Base-by-base conservation (phyloP, 202 grass and related monocot species). In the Setaria viridis region DNA sequence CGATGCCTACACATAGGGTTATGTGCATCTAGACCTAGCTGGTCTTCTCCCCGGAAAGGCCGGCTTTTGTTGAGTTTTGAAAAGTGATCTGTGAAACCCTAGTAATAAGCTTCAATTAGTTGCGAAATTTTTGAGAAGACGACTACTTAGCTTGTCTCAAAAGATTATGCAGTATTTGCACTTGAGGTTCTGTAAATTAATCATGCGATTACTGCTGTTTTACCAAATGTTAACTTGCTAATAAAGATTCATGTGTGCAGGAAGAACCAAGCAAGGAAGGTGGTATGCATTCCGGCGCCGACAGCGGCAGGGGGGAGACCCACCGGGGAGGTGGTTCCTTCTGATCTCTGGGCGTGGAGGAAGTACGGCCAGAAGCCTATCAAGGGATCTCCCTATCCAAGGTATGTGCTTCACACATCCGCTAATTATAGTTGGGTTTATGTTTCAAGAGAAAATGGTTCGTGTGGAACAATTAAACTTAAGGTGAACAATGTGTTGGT, bases 351-450 rank as follows among this genome's bases (percentile, higher is more conserved):
- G 94, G 92, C 94, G 58, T 97, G 94, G 94, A 92, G 94, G 85
- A 97, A 97, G 88, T 97, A 97, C 77, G 94, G 94, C 43, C 94
- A 94, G 79, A 97, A 97, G 67, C 94, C 94, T 55, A 97, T 97
- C 80, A 97, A 94, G 60, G 94, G 94, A 6, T 97, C 94, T 71
- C 94, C 94, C 49, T 92, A 97, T 81, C 94, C 94, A 81, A 93
- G 94, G 94, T 89, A 69, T 77, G 47, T 72, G 3, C 33, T 25
- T 10, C 16, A 12, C 48, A 57, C 58, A 57, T 45, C 50, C 15
- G 55, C 65, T 78, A 51, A 11, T 72, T 86, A 25, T 25, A 58
- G 33, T 49, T 13, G 53, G 55, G 25, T 77, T 69, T 85, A 29
- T 54, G 6, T 15, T 63, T 75, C 42, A 43, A 37, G 29, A 72